phyloP scores from a whole-genome alignment of 2,329 filamentous ascomycete species.

The Paramyrothecium sp. region DNA sequence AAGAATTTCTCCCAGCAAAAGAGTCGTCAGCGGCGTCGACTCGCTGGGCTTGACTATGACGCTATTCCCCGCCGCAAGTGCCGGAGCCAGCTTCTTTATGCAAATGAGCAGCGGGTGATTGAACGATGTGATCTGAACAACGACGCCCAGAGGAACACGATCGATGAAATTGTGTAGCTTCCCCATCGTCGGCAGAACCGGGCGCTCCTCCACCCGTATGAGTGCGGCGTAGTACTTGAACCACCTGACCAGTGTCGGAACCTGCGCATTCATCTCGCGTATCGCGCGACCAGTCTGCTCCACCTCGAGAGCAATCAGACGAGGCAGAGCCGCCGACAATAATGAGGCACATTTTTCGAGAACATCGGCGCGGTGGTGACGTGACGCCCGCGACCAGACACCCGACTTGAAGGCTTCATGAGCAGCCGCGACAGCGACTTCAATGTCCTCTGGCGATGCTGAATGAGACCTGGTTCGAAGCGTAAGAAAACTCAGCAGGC shows the following conservation, averaged over 20 bases:
- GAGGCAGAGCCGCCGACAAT: constrained; percentile 49
- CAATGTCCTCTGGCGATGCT: constrained; percentile 25
- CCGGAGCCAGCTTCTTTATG: constrained; percentile 60
- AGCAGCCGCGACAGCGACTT: constrained; percentile 39
- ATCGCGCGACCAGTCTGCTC: constrained; percentile 66
- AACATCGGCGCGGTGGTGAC: constrained; percentile 59
- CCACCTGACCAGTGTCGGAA: constrained; percentile 65
- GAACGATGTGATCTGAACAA: constrained; percentile 56
- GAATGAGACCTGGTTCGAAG: constrained; percentile 20
- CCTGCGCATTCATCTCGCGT: constrained; percentile 70
- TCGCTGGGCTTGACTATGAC: constrained; percentile 63
- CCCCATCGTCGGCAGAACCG: constrained; percentile 63
- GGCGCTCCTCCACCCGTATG: constrained; percentile 64
- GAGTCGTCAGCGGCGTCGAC: constrained; percentile 59
- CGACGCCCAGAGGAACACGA: constrained; percentile 56
- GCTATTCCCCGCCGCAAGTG: constrained; percentile 57
- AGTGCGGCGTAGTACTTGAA: constrained; percentile 70
- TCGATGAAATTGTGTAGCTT: constrained; percentile 57
- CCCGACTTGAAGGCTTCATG: constrained; percentile 65
- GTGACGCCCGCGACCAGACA: constrained; percentile 60
- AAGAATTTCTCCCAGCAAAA: constrained; percentile 58
- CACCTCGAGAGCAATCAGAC: constrained; percentile 63
- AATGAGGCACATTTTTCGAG: constrained; percentile 59
- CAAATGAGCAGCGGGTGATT: constrained; percentile 59
- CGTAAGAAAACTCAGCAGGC: background rate